Percentiles rank a stretch among this genome's conserved stretches.
phyloP scores from a whole-genome alignment of 306 rosid genomes.

The Prunus fruticosa region DNA sequence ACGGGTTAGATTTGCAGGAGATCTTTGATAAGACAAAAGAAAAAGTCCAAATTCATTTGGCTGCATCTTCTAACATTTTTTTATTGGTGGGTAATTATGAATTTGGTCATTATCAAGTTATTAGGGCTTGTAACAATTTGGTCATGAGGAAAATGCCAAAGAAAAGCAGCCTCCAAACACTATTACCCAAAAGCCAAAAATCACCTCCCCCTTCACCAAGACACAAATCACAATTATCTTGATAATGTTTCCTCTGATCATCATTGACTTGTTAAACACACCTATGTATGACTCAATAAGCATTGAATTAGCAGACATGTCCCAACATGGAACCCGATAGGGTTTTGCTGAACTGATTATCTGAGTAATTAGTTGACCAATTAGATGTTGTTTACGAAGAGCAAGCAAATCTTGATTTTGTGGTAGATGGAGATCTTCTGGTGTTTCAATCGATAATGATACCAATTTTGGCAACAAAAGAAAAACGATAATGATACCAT shows the following conservation, averaged over 20 bases:
- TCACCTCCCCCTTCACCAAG: not conserved
- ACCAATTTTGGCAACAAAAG: not conserved
- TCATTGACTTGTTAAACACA: not conserved
- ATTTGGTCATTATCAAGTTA: slow-evolving; percentile 17
- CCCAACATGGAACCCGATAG: slow-evolving; percentile 26
- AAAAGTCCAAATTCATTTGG: slow-evolving; percentile 3
- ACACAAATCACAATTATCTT: not conserved
- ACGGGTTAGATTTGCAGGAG: slow-evolving; percentile 11
- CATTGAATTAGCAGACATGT: slow-evolving; percentile 25
- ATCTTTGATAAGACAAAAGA: not conserved
- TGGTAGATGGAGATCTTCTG: not conserved
- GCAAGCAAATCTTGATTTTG: slow-evolving; percentile 3
- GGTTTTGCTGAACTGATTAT: not conserved
- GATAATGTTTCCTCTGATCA: not conserved
- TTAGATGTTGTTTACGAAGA: not conserved
- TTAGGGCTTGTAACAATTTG: slow-evolving; percentile 11
- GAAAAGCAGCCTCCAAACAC: slow-evolving; percentile 19
- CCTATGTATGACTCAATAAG: not conserved
- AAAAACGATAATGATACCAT: not conserved
- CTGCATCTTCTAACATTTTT: not conserved
- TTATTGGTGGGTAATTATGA: not conserved
- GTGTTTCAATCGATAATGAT: not conserved
- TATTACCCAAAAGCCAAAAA: not conserved
- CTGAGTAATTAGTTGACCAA: not conserved
- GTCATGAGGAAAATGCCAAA: slow-evolving; percentile 20